These are phyloP conservation scores for Limnanthes douglasii DNA, from an alignment of 345 rosid species.

Conservation along the genomic window DNA sequence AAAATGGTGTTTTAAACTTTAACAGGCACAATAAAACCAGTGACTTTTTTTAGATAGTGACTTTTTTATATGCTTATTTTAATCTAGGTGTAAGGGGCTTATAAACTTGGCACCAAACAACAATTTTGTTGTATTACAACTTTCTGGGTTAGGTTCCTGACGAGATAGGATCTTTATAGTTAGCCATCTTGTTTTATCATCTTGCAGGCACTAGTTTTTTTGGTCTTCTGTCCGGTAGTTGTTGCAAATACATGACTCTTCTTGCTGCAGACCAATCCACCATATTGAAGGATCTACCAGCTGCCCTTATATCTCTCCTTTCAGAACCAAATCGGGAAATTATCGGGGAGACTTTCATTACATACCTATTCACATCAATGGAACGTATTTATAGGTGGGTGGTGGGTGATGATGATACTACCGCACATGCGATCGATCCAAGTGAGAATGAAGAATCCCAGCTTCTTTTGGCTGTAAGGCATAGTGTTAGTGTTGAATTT, in stretches of 20 bases:
- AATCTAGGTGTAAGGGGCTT: too few species aligned
- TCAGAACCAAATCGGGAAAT: constrained; percentile 41
- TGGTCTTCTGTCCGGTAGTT: constrained; percentile 65
- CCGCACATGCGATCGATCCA: constrained; percentile 19
- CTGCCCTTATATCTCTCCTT: constrained; percentile 50
- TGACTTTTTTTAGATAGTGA: too few species aligned
- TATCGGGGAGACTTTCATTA: constrained; percentile 31
- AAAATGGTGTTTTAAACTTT: too few species aligned
- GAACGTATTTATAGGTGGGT: constrained; percentile 50
- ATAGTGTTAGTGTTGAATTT: constrained; percentile 31
- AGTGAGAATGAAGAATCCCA: constrained; percentile 28
- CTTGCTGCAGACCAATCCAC: constrained; percentile 39
- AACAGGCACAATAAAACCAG: too few species aligned
- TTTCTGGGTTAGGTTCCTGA: too few species aligned
- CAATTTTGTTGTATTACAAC: too few species aligned
- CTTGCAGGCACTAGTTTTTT: too few species aligned
- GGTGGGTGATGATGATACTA: constrained; percentile 2
- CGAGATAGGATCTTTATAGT: too few species aligned
- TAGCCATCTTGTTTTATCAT: too few species aligned
- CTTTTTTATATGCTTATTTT: too few species aligned
- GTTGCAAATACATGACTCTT: constrained; percentile 84
- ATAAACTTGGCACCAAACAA: too few species aligned
- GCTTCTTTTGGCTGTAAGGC: constrained; percentile 34
- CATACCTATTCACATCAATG: constrained; percentile 37
- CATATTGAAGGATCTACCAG: constrained; percentile 52